phyloP scores from a whole-genome alignment of 1,139 yeast species.

The Protomyces inouyei region DNA sequence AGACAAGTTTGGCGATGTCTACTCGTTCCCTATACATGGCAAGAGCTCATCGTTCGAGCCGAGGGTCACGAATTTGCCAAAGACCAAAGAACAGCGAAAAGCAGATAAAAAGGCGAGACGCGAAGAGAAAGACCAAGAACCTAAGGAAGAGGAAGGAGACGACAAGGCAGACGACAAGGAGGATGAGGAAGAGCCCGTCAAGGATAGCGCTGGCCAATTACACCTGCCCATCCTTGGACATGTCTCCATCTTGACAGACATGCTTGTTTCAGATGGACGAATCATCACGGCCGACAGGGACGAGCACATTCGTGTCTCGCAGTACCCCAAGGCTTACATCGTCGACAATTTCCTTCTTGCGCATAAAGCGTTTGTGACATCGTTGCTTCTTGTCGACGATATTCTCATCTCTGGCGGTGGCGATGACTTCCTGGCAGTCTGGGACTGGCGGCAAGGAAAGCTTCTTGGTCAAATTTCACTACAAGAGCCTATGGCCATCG shows the following conservation, averaged over 20 bases:
- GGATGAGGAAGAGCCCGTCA: slow-evolving; percentile 28
- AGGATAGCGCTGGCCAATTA: slow-evolving; percentile 32
- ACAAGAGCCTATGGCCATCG: slow-evolving; percentile 48
- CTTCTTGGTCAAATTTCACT: slow-evolving; percentile 51
- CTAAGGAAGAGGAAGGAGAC: neutral
- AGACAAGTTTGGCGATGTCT: slow-evolving; percentile 98
- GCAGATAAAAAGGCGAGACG: slow-evolving; percentile 34
- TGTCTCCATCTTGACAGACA: slow-evolving; percentile 88
- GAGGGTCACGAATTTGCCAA: slow-evolving; percentile 33
- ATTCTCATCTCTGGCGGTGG: slow-evolving; percentile 83
- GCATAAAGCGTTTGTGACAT: slow-evolving; percentile 64
- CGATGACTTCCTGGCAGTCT: slow-evolving; percentile 65
- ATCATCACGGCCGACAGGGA: slow-evolving; percentile 87
- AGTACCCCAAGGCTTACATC: slow-evolving; percentile 70
- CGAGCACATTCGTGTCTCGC: slow-evolving; percentile 87
- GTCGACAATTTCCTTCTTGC: slow-evolving; percentile 84
- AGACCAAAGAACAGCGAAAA: slow-evolving; percentile 34
- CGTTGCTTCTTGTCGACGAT: slow-evolving; percentile 52
- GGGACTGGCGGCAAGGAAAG: slow-evolving; percentile 65
- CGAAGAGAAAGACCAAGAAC: slow-evolving; percentile 33
- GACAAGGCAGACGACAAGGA: neutral
- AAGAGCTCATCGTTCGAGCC: neutral
- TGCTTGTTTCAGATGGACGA: slow-evolving; percentile 49
- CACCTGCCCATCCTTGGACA: slow-evolving; percentile 84
- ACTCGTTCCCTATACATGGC: slow-evolving; percentile 42